These are phyloP conservation scores for Erodium texanum DNA, from an alignment of 441 rosid genomes.

Conservation along the genomic window DNA sequence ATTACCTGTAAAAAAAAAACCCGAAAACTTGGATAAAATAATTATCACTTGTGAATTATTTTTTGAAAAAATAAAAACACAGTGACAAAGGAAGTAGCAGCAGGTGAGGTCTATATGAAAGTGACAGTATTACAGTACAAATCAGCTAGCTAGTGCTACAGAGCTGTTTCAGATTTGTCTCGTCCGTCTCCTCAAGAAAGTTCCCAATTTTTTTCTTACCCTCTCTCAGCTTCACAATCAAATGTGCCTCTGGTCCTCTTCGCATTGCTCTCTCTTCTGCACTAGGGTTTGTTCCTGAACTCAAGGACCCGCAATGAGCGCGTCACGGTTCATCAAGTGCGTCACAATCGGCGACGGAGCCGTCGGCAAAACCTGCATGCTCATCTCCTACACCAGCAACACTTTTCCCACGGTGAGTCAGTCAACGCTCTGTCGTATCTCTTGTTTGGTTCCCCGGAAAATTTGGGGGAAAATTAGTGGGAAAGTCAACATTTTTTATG, in stretches of 20 bases:
- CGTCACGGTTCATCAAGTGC: slow-evolving; percentile 6
- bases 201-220: too few species aligned
- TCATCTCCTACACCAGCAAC: slow-evolving; percentile 1
- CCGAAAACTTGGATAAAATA: too few species aligned
- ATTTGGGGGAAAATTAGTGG: not conserved
- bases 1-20: too few species aligned
- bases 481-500: not conserved
- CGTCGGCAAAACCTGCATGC: slow-evolving; percentile 9
- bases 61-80: too few species aligned
- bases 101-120: too few species aligned
- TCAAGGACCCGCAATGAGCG: not conserved
- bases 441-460: slow-evolving; percentile 22
- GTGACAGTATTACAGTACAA: not conserved
- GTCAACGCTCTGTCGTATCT: not conserved
- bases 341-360: slow-evolving; percentile 4
- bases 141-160: not conserved
- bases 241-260: not conserved
- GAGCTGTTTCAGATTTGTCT: slow-evolving; percentile 1
- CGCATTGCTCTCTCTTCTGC: not conserved
- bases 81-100: too few species aligned
- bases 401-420: slow-evolving; percentile 8
- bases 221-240: not conserved
- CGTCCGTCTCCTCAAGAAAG: not conserved
- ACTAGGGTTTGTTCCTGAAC: not conserved
- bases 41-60: too few species aligned